Conservation (phyloP, 495 filamentous ascomycete genomes). For the Haplographium delicatum region DNA sequence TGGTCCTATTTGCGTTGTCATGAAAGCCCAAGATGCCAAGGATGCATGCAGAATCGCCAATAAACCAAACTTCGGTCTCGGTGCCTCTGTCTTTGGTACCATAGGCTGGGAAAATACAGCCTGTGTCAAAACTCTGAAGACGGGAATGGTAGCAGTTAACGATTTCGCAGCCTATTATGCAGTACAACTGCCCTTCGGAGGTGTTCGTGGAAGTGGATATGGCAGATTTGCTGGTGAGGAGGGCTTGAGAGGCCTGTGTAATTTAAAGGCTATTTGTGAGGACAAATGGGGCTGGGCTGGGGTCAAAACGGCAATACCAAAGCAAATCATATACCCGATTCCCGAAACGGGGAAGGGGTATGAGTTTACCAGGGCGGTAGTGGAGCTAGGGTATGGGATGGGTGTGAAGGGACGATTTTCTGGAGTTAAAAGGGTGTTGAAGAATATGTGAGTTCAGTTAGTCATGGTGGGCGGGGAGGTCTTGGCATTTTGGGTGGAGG, state of each 20-base stretch:
- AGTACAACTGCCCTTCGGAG: slow-evolving; percentile 89
- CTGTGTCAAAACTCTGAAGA: slow-evolving; percentile 63
- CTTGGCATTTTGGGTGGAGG: not conserved
- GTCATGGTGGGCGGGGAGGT: not conserved
- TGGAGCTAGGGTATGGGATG: slow-evolving; percentile 48
- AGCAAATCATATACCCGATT: slow-evolving; percentile 75
- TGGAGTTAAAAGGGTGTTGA: slow-evolving; percentile 17
- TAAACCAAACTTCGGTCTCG: slow-evolving; percentile 70
- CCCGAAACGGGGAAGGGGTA: slow-evolving; percentile 45
- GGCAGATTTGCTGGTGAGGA: slow-evolving; percentile 91
- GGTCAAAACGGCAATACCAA: slow-evolving; percentile 71
- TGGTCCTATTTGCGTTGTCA: slow-evolving; percentile 80
- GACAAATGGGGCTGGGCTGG: slow-evolving; percentile 61
- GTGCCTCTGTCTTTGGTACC: slow-evolving; percentile 74
- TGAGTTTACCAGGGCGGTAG: slow-evolving; percentile 49
- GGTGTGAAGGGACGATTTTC: slow-evolving; percentile 2
- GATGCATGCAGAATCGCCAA: slow-evolving; percentile 70
- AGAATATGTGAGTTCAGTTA: slow-evolving; percentile 16
- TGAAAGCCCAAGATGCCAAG: slow-evolving; percentile 57
- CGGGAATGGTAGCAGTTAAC: slow-evolving; percentile 90
- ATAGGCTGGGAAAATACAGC: slow-evolving; percentile 39
- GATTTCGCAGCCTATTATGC: slow-evolving; percentile 92
- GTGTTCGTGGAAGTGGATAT: slow-evolving; percentile 80
- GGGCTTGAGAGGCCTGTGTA: slow-evolving; percentile 77
- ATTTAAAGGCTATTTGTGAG: slow-evolving; percentile 76